These are phyloP conservation scores for Astragalus glycyphyllos DNA, from an alignment of 306 rosid genomes.

Conservation along the genomic window DNA sequence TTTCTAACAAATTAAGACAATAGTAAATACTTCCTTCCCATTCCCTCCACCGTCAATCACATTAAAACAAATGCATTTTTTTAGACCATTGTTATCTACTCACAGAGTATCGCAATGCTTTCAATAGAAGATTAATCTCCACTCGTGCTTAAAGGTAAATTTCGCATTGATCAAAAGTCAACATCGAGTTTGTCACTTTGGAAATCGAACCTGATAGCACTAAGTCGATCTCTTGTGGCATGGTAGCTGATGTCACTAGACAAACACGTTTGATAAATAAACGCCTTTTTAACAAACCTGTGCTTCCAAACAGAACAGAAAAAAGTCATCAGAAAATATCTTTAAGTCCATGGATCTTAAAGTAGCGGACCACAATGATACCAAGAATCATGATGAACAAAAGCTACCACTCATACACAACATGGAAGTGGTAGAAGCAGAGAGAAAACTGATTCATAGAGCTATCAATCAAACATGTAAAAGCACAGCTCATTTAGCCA, in stretches of 20 bases:
- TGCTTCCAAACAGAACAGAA: slow-evolving; percentile 25
- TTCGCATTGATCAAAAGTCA: no score
- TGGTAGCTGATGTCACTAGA: no score
- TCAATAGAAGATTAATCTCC: no score
- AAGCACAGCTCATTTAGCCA: slow-evolving; percentile 79
- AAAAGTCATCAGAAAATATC: neutral
- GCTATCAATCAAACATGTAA: slow-evolving; percentile 74
- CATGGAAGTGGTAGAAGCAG: slow-evolving; percentile 35
- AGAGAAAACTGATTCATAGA: slow-evolving; percentile 54
- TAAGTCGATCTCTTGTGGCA: no score
- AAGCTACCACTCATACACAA: slow-evolving; percentile 58
- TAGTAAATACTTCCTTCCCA: neutral
- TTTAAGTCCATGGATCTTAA: slow-evolving; percentile 60
- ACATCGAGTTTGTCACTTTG: no score
- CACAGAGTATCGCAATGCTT: no score
- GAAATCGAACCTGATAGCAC: no score
- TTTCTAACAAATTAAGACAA: slow-evolving; percentile 60
- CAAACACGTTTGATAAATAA: no score
- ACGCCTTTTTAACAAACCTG: slow-evolving; percentile 26
- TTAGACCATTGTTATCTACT: no score
- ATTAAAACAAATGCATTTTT: no score
- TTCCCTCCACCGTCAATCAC: no score
- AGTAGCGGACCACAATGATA: slow-evolving; percentile 8
- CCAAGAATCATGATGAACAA: slow-evolving; percentile 34
- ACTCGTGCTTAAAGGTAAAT: no score